A percentile compares a stretch with the other conserved stretches of the same genome.
phyloP scores from a whole-genome alignment of 192 early-diverging fungal species.

The Coemansia sp. region DNA sequence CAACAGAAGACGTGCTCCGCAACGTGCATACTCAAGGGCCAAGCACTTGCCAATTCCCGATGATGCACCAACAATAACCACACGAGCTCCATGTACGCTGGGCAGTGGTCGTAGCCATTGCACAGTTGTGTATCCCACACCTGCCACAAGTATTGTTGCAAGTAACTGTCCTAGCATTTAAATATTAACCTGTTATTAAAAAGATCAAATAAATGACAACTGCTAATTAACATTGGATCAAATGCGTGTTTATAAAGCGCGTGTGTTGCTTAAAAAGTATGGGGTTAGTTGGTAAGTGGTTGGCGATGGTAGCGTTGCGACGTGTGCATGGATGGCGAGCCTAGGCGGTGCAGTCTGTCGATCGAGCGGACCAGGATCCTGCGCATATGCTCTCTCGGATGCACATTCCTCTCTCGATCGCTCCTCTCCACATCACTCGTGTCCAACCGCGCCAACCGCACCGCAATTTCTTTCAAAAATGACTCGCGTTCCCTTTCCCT shows the following conservation, averaged over 20 bases:
- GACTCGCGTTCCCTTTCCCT: conserved; percentile 14
- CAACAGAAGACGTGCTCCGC: conserved; percentile 63
- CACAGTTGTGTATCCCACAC: conserved; percentile 8
- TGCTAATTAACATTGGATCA: too few species aligned
- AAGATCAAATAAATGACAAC: background rate
- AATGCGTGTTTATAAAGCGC: background rate
- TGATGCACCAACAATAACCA: conserved; percentile 76
- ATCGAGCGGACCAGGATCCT: conserved; percentile 25
- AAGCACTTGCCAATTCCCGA: conserved; percentile 72
- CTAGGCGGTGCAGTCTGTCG: conserved; percentile 21
- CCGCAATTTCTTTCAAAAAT: conserved; percentile 29
- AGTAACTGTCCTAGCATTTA: conserved; percentile 20
- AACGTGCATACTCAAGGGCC: conserved; percentile 66
- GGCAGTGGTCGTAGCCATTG: conserved; percentile 21
- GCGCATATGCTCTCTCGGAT: conserved; percentile 43
- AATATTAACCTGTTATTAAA: background rate
- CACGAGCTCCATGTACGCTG: conserved; percentile 36
- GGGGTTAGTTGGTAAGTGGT: background rate
- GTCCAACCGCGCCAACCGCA: conserved; percentile 16
- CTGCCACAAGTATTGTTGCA: background rate
- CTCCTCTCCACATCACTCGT: too few species aligned
- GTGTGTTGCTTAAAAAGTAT: background rate
- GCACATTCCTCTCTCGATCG: conserved; percentile 2
- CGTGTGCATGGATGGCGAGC: conserved; percentile 2
- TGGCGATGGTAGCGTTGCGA: conserved; percentile 18